Evolutionary conservation across 441 rosid species (phyloP).

Genomic region (Theobroma grandiflorum): DNA sequence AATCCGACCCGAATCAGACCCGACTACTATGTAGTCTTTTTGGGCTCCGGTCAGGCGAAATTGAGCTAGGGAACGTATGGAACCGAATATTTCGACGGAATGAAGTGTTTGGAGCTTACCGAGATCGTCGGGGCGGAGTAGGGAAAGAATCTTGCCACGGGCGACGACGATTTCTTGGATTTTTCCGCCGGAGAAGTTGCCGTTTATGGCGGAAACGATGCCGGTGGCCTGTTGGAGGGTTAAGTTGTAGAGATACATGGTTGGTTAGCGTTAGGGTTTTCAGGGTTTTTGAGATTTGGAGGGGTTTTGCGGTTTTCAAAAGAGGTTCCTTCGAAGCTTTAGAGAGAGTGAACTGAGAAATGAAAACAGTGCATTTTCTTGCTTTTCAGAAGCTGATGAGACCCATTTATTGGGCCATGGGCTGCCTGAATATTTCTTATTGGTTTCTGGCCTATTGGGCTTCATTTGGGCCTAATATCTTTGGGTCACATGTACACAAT

Average conservation of each 20-base stretch:
- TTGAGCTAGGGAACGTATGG: slow-evolving; percentile 83
- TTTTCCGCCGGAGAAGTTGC: slow-evolving; percentile 93
- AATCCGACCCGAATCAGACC: slow-evolving; percentile 96
- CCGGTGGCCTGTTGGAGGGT: slow-evolving; percentile 96
- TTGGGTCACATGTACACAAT: too few relatives aligned
- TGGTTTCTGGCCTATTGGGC: not conserved
- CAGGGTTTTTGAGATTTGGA: slow-evolving; percentile 32
- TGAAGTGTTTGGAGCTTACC: slow-evolving; percentile 92
- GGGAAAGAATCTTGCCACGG: slow-evolving; percentile 94
- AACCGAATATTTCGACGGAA: slow-evolving; percentile 93
- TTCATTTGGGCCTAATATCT: not conserved
- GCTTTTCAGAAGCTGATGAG: not conserved
- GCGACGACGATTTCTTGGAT: slow-evolving; percentile 91
- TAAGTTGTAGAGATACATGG: slow-evolving; percentile 90
- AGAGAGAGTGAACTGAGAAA: not conserved
- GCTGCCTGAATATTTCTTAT: not conserved
- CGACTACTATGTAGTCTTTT: slow-evolving; percentile 92
- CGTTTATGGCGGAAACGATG: slow-evolving; percentile 78
- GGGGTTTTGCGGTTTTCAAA: not conserved
- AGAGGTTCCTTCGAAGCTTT: not conserved
- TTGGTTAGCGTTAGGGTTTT: slow-evolving; percentile 35
- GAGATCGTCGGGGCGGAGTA: slow-evolving; percentile 88
- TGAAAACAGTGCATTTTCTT: not conserved
- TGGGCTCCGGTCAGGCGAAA: slow-evolving; percentile 91
- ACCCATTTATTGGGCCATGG: not conserved